Base-by-base conservation (phyloP, 1,284 basidiomycete genomes). In the Tilletiopsis washingtonensis region DNA sequence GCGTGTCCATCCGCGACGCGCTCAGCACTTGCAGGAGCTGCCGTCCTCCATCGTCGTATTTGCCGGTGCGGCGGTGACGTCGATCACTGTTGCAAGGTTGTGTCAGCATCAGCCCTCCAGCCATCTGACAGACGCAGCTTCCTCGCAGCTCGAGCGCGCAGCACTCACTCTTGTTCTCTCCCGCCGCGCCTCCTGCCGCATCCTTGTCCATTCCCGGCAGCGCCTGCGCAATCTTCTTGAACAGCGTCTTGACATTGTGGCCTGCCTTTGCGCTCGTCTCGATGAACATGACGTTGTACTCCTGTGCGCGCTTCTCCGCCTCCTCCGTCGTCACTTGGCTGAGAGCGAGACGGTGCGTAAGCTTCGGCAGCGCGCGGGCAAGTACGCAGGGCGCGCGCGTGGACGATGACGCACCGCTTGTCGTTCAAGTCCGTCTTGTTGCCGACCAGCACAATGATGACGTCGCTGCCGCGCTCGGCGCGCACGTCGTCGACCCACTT, bases 401-500 rank as follows among this genome's bases (percentile, higher is more conserved):
- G 34, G n/a, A 36, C n/a, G 14, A 36, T 3, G 9, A 43, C 47
- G 40, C 34, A 68, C 60, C 69, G 57, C 62, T 72, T 70, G 51
- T 72, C 69, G 49, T 56, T 62, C 51, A 72, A 77, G 77, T 99
- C 94, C 17, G 94, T 94, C 80, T 99, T 99, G 78, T 99, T 99
- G 43, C 94, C 94, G 5, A 98, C 94, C 14, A 99, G 78, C 15
- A 97, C 93, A 64, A 99, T 96, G 68, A 98, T 97, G 27, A 99
- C 94, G 71, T 99, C 94, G 76, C 85, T 88, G 54, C 94, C 94
- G 68, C 94, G 80, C 75, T 99, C 94, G 56, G 91, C 93, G 49
- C 91, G 82, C 36, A 99, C 94, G 69, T 99, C 94, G 74, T 98
- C 94, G 76, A 99, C 93, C 94, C 94, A 99, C 77, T 97, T 98